phyloP scores from a whole-genome alignment of 176 grass and related monocot genomes.

The Carex parvula region DNA sequence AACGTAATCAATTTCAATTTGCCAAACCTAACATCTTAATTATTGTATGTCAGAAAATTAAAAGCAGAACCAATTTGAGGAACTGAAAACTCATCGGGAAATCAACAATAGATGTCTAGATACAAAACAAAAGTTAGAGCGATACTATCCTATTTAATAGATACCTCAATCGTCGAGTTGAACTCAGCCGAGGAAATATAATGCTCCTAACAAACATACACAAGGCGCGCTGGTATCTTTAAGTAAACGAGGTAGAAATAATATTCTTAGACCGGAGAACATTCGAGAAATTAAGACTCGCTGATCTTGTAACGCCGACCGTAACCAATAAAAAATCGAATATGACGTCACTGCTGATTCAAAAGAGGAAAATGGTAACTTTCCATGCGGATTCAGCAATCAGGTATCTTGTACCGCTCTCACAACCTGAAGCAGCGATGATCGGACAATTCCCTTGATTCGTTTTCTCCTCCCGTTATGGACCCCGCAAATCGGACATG shows the following conservation, averaged over 20 bases:
- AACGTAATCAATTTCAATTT: neutral
- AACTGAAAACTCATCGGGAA: neutral
- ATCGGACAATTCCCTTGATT: neutral
- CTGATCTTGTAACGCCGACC: neutral
- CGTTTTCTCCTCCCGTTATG: too few species aligned
- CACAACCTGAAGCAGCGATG: neutral
- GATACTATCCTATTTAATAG: neutral
- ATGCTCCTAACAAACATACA: slow-evolving; percentile 2
- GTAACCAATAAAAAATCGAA: neutral
- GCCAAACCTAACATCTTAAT: slow-evolving; percentile 1
- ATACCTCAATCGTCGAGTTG: slow-evolving; percentile 1
- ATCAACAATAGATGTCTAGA: neutral
- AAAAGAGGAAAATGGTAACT: neutral
- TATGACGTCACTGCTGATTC: slow-evolving; percentile 20
- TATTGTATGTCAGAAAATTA: neutral
- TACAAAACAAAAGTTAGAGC: neutral
- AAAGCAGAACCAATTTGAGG: neutral
- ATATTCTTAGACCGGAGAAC: neutral
- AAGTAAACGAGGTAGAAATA: neutral
- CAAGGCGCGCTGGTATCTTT: neutral
- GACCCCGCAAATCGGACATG: too few species aligned
- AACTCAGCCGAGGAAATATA: neutral
- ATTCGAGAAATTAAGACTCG: neutral
- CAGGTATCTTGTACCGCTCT: too few species aligned
- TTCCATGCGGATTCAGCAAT: neutral